phyloP scores from a whole-genome alignment of 495 filamentous ascomycete species.

The Poronia punctata region DNA sequence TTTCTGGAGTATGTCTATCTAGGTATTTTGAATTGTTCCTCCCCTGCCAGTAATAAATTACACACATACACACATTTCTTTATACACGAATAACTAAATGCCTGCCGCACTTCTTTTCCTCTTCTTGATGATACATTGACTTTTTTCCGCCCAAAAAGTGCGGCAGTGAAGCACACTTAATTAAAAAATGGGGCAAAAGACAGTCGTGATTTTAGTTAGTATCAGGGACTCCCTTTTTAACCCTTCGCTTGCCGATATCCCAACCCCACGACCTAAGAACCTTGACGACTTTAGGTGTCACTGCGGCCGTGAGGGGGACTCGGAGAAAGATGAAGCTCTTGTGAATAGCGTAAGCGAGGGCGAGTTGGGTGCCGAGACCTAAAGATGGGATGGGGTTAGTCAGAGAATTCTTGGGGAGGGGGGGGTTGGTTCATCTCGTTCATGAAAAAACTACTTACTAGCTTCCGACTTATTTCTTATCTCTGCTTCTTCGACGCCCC shows the following conservation, averaged over 20 bases:
- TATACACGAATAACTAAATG: too few species aligned
- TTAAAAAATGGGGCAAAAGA: too few species aligned
- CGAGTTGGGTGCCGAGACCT: slow-evolving; percentile 70
- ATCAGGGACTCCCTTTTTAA: too few species aligned
- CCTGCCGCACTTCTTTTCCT: too few species aligned
- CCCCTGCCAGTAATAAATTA: too few species aligned
- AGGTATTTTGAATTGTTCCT: too few species aligned
- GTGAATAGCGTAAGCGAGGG: slow-evolving; percentile 92
- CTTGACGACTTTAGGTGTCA: slow-evolving; percentile 89
- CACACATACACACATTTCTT: too few species aligned
- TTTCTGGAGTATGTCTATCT: too few species aligned
- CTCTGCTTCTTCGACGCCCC: slow-evolving; percentile 48
- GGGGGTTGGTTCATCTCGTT: background rate
- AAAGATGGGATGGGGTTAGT: slow-evolving; percentile 3
- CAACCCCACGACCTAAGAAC: slow-evolving; percentile 75
- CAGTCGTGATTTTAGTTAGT: too few species aligned
- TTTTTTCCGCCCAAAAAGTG: too few species aligned
- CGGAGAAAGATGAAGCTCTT: slow-evolving; percentile 96
- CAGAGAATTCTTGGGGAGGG: background rate
- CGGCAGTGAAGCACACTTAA: too few species aligned
- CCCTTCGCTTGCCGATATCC: slow-evolving; percentile 47
- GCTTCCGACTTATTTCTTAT: slow-evolving; percentile 41
- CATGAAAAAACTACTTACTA: slow-evolving; percentile 37
- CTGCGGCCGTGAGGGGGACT: slow-evolving; percentile 79
- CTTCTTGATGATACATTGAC: too few species aligned